phyloP scores from a whole-genome alignment of 164 flowering plant species.

The Vitis cinerea region DNA sequence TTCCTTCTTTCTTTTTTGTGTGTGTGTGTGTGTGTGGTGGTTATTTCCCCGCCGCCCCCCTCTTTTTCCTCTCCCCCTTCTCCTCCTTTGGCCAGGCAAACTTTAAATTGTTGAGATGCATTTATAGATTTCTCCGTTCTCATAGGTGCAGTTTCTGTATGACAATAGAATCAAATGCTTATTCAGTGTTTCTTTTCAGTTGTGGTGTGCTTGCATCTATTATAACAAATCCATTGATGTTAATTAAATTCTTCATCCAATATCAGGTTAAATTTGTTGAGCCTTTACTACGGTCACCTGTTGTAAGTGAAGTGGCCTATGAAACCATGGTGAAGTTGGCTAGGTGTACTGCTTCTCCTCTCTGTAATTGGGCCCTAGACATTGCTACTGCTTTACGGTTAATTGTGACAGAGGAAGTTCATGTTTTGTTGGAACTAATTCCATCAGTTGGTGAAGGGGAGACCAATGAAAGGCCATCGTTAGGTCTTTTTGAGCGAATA shows the following conservation, averaged over 20 bases:
- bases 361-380: slow-evolving; percentile 88
- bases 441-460: slow-evolving; percentile 49
- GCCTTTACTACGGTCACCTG: slow-evolving; percentile 76
- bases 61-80: no score
- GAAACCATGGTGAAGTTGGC: slow-evolving; percentile 84
- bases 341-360: slow-evolving; percentile 77
- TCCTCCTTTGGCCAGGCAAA: no score
- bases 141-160: no score
- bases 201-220: no score
- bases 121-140: no score
- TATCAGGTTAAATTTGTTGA: slow-evolving; percentile 75
- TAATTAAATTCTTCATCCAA: slow-evolving; percentile 5
- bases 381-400: slow-evolving; percentile 91
- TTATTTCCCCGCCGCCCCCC: no score
- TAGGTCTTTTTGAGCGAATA: slow-evolving; percentile 78
- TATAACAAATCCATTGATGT: background rate
- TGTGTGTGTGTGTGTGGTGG: no score
- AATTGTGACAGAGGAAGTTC: slow-evolving; percentile 55
- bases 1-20: no score
- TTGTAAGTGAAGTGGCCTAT: slow-evolving; percentile 87
- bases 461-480: slow-evolving; percentile 35
- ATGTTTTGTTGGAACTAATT: slow-evolving; percentile 44
- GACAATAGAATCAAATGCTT: no score
- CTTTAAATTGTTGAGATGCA: no score
- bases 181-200: no score